Evolutionary conservation across 148 eudicot genomes (phyloP), one percentile per base, ranked within the genome.

Genomic region (Rhododendron mucronatum): DNA sequence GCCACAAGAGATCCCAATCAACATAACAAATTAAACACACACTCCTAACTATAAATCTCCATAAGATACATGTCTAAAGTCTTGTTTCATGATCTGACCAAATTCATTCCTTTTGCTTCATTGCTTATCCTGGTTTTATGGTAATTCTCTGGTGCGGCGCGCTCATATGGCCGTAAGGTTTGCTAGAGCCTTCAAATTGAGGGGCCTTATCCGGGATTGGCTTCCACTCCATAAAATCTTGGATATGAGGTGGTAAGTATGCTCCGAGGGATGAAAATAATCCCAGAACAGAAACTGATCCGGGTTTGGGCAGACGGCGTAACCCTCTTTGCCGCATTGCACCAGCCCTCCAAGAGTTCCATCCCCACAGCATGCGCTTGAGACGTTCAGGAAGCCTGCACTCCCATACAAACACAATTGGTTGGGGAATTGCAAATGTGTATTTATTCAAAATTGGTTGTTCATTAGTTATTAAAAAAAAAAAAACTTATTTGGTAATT

Each of bases 231-330:
- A 93, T 23, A 93, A 79, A 7, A 86, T 87, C 88, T 89, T 91
- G 4, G 94, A 88, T 57, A 91, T 73, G 86, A 93, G 92, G n/a
- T 90, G 85, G 67, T 87, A 90, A 45, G 94, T 86, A 20, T 80
- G 92, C 75, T 93, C 93, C 0, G 94, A 82, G 11, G 95, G 95
- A 80, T 93, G 95, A 75, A 93, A 92, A 81, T 87, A 90, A 85
- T 93, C 94, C 95, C 95, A 93, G 61, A 93, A 93, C 44, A 93
- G 84, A 85, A 86, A 88, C 37, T 88, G 39, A 73, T 91, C 88
- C 0, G 95, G 95, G 83, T 88, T 87, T 5, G 80, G 2, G 74
- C 95, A 93, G 6, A 92, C 1, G 37, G 11, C 91, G 87, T 91
- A 93, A 7, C 91, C 93, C 83, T 89, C 88, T 50, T 63, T 89